phyloP scores from a whole-genome alignment of 495 filamentous ascomycete genomes.

The Aspergillus nanangensis region DNA sequence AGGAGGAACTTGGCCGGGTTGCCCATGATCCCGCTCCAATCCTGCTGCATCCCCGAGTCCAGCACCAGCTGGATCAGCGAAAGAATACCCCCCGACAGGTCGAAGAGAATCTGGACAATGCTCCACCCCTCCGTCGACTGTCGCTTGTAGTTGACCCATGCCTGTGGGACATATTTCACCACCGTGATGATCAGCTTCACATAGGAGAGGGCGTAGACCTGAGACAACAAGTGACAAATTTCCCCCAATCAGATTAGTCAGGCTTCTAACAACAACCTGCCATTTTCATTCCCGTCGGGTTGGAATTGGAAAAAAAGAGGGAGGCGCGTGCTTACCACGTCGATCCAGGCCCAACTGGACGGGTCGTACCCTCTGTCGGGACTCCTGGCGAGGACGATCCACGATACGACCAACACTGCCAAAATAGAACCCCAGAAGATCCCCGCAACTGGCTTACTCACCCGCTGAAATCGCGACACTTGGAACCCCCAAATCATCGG shows the following conservation, averaged over 20 bases:
- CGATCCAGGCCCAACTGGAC: conserved; percentile 67
- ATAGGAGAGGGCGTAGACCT: conserved; percentile 80
- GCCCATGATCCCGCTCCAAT: conserved; percentile 86
- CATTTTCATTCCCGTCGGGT: too few relatives aligned
- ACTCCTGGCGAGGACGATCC: conserved; percentile 47
- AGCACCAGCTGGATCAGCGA: conserved; percentile 77
- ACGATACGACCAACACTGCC: conserved; percentile 50
- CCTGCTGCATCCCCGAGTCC: conserved; percentile 76
- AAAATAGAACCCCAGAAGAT: conserved; percentile 62
- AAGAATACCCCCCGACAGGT: conserved; percentile 75
- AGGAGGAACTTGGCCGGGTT: conserved; percentile 89
- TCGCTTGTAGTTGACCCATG: conserved; percentile 73
- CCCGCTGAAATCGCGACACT: conserved; percentile 44
- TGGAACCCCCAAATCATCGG: conserved; percentile 71
- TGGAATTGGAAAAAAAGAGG: neutral
- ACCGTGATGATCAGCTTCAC: conserved; percentile 86
- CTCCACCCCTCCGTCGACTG: conserved; percentile 84
- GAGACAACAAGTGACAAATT: conserved; percentile 6
- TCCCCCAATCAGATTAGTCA: neutral
- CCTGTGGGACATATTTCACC: conserved; percentile 90
- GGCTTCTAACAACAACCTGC: too few relatives aligned
- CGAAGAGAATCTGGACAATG: conserved; percentile 81
- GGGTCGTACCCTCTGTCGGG: conserved; percentile 52
- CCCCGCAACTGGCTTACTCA: conserved; percentile 62
- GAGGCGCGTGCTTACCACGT: conserved; percentile 56